Evolutionary conservation across 2,329 filamentous ascomycete species (phyloP), one percentile per base, ranked within the genome.

Genomic region (Stagonosporopsis rhizophila): DNA sequence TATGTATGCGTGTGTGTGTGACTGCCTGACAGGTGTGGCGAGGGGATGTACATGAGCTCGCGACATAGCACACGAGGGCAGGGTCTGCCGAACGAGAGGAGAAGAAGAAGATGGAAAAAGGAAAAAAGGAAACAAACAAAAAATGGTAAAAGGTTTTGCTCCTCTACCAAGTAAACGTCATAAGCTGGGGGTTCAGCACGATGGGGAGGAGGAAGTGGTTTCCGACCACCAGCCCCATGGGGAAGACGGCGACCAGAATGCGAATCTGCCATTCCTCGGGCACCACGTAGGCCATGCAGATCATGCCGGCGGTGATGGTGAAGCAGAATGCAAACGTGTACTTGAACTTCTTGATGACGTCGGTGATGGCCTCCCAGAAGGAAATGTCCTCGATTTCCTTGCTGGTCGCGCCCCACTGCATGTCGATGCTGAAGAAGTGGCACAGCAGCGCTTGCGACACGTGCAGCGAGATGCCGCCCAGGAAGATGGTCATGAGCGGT

Each of bases 361-460:
- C 89, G 30, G 89, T 89, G 17, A 93, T 85, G 72, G 95, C 91
- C 58, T 91, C 89, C 78, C 93, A 94, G 78, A 96, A 96, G 75
- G 91, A 90, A 23, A 89, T 88, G 69, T 89, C 87, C 67, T 92
- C 89, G 45, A 86, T 85, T 78, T 96, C 92, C 78, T 96, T 96
- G 37, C 87, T 85, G 0, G 92, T 96, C 1, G 91, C 87, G 46
- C 91, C 91, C 91, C 91, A 95, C 3, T 85, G 86, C 88, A 95
- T 94, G 77, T 95, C 84, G 71, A 94, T 87, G 78, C 90, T 87
- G 73, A 95, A 90, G 85, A 95, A 91, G 79, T 96, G 92, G 4
- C 87, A 83, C 41, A 95, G 77, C 30, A 96, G 80, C 1, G 91
- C 91, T 73, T 93, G 89, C 27, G 86, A 90, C 44, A 96, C 85